Evolutionary conservation across 208 protist genomes (phyloP).

Genomic region (Leishmania martiniquensis): DNA sequence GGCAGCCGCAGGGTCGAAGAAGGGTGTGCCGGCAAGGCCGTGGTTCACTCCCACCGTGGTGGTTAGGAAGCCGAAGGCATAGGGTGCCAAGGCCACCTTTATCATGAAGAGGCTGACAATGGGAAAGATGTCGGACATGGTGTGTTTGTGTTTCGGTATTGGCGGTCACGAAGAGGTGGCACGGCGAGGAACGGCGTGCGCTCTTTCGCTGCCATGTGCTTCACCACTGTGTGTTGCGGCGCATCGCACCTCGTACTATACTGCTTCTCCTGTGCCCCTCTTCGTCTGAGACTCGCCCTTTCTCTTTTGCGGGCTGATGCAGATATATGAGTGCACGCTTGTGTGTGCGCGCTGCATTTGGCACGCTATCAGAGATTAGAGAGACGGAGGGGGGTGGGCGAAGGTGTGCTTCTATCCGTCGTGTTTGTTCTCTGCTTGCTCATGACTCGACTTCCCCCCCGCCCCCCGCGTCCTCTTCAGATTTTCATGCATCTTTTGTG

Average conservation of each 20-base stretch:
- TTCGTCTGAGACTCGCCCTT: not conserved
- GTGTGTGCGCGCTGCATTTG: too few species aligned
- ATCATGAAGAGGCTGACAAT: too few species aligned
- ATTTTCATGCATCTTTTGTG: too few species aligned
- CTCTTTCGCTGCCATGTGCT: not conserved
- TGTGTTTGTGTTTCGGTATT: not conserved
- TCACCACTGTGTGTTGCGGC: not conserved
- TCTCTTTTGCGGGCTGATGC: not conserved
- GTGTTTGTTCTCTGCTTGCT: too few species aligned
- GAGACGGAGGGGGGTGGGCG: too few species aligned
- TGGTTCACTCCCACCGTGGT: slow-evolving; percentile 17
- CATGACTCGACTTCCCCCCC: too few species aligned
- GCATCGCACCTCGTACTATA: not conserved
- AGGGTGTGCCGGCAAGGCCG: slow-evolving; percentile 4
- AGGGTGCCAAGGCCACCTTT: not conserved
- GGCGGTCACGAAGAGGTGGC: not conserved
- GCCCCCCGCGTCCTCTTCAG: too few species aligned
- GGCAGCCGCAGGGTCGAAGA: not conserved
- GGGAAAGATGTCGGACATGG: not conserved
- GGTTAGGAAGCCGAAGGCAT: not conserved
- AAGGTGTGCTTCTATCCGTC: too few species aligned
- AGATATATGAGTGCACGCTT: not conserved
- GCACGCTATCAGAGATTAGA: too few species aligned
- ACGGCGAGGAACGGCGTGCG: not conserved
- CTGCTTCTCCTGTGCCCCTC: not conserved